phyloP scores from a whole-genome alignment of 441 rosid genomes.

The Syzygium malaccense region DNA sequence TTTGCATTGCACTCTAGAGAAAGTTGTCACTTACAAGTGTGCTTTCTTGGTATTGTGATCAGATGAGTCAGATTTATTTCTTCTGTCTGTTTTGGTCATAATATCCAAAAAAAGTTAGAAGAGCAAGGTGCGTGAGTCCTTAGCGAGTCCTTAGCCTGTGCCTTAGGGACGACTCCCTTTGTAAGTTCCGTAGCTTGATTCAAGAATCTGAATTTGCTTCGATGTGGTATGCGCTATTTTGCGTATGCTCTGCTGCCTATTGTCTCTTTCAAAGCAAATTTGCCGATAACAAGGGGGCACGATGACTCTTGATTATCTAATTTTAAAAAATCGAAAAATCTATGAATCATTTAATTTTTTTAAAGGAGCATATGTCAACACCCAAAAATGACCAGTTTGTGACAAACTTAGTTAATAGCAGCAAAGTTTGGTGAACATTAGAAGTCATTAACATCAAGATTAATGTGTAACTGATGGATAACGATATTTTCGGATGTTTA shows the following conservation, averaged over 20 bases:
- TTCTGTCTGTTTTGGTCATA: not conserved
- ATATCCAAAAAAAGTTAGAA: not conserved
- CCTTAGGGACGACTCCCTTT: not conserved
- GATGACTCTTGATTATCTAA: too few species aligned
- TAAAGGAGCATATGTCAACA: too few species aligned
- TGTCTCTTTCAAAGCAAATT: conserved; percentile 1
- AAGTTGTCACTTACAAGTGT: not conserved
- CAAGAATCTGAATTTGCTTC: not conserved
- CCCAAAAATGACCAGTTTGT: too few species aligned
- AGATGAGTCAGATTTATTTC: not conserved
- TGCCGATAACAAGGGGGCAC: too few species aligned
- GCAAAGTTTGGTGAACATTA: too few species aligned
- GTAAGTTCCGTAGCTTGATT: not conserved
- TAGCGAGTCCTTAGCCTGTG: not conserved
- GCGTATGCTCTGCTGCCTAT: conserved; percentile 1
- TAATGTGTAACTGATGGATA: too few species aligned
- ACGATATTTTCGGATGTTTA: too few species aligned
- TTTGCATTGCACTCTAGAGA: not conserved
- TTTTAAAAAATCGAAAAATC: too few species aligned
- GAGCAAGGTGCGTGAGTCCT: not conserved
- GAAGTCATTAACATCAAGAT: too few species aligned
- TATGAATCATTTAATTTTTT: too few species aligned
- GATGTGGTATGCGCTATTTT: not conserved
- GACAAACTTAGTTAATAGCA: too few species aligned
- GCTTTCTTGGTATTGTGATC: not conserved